Conservation (phyloP, 768 basidiomycete genomes). For the Leucosporidium creatinivorum region DNA sequence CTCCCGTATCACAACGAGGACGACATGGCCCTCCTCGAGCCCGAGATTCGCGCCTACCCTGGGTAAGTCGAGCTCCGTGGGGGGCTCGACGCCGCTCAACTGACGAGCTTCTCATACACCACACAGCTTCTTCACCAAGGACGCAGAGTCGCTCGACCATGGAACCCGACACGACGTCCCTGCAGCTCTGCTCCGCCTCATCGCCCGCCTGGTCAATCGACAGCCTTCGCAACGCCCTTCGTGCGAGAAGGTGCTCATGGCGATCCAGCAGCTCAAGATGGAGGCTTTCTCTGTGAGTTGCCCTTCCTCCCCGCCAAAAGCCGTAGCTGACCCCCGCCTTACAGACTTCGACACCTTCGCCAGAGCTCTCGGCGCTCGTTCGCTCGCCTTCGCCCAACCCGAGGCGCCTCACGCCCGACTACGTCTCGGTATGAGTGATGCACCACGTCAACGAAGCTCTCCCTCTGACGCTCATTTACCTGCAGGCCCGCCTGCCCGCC, state of each 20-base stretch:
- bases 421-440: not conserved
- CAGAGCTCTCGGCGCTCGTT: not conserved
- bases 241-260: constrained; percentile 11
- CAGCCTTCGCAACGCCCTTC: constrained; percentile 9
- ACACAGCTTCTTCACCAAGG: constrained; percentile 6
- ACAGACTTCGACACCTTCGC: not conserved
- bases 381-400: not conserved
- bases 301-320: not conserved
- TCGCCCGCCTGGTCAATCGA: constrained; percentile 13
- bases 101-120: too few relatives aligned
- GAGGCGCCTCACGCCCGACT: not conserved
- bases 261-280: not conserved
- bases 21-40: constrained; percentile 38
- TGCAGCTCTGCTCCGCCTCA: constrained; percentile 11
- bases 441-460: too few relatives aligned
- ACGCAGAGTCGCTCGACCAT: constrained; percentile 1
- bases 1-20: constrained; percentile 42
- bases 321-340: not conserved
- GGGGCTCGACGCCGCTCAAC: too few relatives aligned
- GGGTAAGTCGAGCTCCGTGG: constrained; percentile 37
- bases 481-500: too few relatives aligned
- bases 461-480: too few relatives aligned
- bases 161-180: constrained; percentile 25
- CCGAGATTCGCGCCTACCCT: constrained; percentile 39
- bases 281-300: not conserved